Base-by-base conservation (phyloP, 2,329 filamentous ascomycete species). In the Penicillium sp. region DNA sequence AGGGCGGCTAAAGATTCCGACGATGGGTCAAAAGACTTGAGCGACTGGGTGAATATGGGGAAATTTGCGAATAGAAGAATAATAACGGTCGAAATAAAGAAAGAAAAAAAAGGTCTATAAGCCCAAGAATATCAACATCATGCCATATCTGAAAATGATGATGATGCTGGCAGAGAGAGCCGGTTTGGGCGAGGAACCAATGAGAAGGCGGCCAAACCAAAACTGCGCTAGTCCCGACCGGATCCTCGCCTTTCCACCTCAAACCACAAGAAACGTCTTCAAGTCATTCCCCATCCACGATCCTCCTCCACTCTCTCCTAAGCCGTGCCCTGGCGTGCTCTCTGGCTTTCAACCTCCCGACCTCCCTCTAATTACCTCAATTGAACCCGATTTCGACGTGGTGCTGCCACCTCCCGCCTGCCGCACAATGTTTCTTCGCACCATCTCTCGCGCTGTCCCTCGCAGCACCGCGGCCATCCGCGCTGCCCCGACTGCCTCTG, bases 381-480 rank as follows among this genome's bases (percentile, higher is more conserved):
- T 72, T 71, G 65, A 41, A 67, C 63, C 58, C 53, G 46, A 64
- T 66, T 61, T 65, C 60, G 65, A 68, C 68, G 63, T 62, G 59
- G 64, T 61, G 52, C 59, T 62, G 45, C 64, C 64, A 67, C 64
- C 65, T 67, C 65, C 64, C 64, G 60, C 62, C 61, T 62, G 57
- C 59, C 71, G 57, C 73, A 76, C 70, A 70, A 80, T 80, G 78
- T 75, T 76, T 73, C 70, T 77, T 74, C 76, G 71, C 69, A 74
- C 76, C 67, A 65, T 77, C 64, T 70, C 77, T 70, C 74, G 76
- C 69, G 75, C 75, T 70, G 74, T 66, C 60, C 66, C 75, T 75
- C 75, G 75, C 70, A 73, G 75, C 69, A 73, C 75, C 63, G 72
- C 70, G 63, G 66, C 73, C 67, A 65, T 70, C 65, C 73, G 72